phyloP scores from a whole-genome alignment of 176 grass and related monocot genomes.

The Musa beccarii region DNA sequence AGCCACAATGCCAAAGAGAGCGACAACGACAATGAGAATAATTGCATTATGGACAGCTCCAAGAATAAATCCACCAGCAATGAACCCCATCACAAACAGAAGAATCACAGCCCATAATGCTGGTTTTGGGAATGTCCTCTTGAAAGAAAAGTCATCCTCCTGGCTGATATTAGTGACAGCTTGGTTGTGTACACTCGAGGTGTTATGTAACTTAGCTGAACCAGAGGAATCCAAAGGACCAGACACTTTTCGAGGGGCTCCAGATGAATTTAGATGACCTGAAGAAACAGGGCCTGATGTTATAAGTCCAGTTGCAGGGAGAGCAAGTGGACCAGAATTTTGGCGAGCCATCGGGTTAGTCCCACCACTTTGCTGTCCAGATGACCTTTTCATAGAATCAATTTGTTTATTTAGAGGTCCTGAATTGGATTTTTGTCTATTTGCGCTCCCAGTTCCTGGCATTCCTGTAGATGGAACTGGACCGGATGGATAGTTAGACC shows the following conservation, averaged over 20 bases:
- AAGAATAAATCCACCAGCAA: slow-evolving; percentile 22
- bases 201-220: slow-evolving; percentile 43
- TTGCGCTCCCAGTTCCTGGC: slow-evolving; percentile 32
- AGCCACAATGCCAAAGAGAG: not conserved
- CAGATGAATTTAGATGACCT: slow-evolving; percentile 54
- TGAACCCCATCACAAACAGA: slow-evolving; percentile 16
- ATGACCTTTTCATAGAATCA: slow-evolving; percentile 49
- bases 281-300: slow-evolving; percentile 77
- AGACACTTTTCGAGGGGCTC: slow-evolving; percentile 44
- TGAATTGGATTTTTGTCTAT: slow-evolving; percentile 70
- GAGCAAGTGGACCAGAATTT: slow-evolving; percentile 49
- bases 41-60: slow-evolving; percentile 16
- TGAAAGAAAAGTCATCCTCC: slow-evolving; percentile 24
- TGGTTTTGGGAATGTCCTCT: slow-evolving; percentile 11
- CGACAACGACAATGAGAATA: slow-evolving; percentile 11
- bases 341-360: slow-evolving; percentile 60
- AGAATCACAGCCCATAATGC: slow-evolving; percentile 11
- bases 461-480: slow-evolving; percentile 40
- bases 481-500: slow-evolving; percentile 47
- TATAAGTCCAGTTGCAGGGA: slow-evolving; percentile 70
- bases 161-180: slow-evolving; percentile 58
- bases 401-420: slow-evolving; percentile 79
- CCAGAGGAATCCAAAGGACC: slow-evolving; percentile 39
- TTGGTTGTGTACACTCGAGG: slow-evolving; percentile 52
- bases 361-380: slow-evolving; percentile 68